A percentile compares a stretch with the other conserved stretches of the same genome.
Conservation (phyloP, 75 land plant genomes). For the Isoetes taiwanensis region DNA sequence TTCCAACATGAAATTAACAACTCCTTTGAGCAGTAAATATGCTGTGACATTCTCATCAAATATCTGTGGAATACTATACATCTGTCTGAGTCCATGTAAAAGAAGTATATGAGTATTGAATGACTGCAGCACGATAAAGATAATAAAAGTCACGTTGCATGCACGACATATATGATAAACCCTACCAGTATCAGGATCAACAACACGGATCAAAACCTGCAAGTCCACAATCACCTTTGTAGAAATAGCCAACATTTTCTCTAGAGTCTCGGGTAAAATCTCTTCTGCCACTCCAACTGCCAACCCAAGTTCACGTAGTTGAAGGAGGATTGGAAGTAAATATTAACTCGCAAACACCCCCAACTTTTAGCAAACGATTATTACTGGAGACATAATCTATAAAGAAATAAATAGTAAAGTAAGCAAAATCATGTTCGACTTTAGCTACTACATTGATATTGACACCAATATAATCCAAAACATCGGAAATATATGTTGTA, state of each 20-base stretch:
- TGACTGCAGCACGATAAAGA: too few relatives aligned
- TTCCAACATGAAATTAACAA: too few relatives aligned
- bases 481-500: slow-evolving; percentile 62
- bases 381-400: slow-evolving; percentile 39
- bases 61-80: too few relatives aligned
- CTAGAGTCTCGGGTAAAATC: slow-evolving; percentile 63
- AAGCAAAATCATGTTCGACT: slow-evolving; percentile 71
- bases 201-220: slow-evolving; percentile 63
- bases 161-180: too few relatives aligned
- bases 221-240: slow-evolving; percentile 54
- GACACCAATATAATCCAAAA: slow-evolving; percentile 45
- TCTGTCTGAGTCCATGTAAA: too few relatives aligned
- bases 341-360: slow-evolving; percentile 52
- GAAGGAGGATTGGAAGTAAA: slow-evolving; percentile 20
- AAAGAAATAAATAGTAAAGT: slow-evolving; percentile 57
- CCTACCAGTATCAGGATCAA: slow-evolving; percentile 60
- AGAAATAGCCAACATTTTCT: slow-evolving; percentile 45
- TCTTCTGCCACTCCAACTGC: slow-evolving; percentile 89
- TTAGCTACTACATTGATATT: slow-evolving; percentile 57
- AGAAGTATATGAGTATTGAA: too few relatives aligned
- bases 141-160: too few relatives aligned
- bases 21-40: too few relatives aligned
- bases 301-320: slow-evolving; percentile 43
- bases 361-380: slow-evolving; percentile 47
- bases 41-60: too few relatives aligned